Conservation (phyloP, 495 filamentous ascomycete genomes). For the Clohesyomyces aquaticus region DNA sequence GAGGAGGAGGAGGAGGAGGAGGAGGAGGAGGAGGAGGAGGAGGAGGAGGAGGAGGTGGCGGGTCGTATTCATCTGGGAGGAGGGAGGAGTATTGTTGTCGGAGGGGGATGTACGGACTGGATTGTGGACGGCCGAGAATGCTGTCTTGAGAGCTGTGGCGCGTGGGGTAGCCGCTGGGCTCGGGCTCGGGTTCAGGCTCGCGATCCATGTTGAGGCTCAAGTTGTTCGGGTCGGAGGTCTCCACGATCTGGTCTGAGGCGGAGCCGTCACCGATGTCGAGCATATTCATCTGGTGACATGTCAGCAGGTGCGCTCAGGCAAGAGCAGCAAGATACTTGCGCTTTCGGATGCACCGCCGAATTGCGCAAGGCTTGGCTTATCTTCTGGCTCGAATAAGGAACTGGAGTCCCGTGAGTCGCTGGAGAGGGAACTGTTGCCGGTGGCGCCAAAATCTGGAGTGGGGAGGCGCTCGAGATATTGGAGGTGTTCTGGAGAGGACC, state of each 20-base stretch:
- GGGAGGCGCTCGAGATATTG: conserved; percentile 3
- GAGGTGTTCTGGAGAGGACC: conserved; percentile 4
- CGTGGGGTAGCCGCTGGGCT: not conserved
- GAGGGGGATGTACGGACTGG: not conserved
- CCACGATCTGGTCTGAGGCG: not conserved
- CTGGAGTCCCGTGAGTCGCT: too few relatives aligned
- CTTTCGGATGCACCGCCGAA: too few relatives aligned
- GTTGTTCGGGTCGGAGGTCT: not conserved
- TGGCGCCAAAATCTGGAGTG: not conserved
- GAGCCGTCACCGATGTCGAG: not conserved
- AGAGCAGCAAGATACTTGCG: not conserved
- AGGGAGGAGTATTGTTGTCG: not conserved
- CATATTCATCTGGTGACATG: not conserved
- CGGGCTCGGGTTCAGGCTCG: too few relatives aligned
- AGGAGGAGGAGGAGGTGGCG: too few relatives aligned
- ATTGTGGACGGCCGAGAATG: conserved; percentile 7
- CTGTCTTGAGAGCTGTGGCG: not conserved
- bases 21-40: too few relatives aligned
- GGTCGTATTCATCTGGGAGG: too few relatives aligned
- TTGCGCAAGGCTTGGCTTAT: too few relatives aligned
- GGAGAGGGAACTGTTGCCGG: not conserved
- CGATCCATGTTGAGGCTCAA: not conserved
- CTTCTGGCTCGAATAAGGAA: too few relatives aligned
- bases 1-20: too few relatives aligned
- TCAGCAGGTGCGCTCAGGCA: not conserved